Conservation (phyloP, 2,329 filamentous ascomycete genomes). For the Paecilomyces formosus region DNA sequence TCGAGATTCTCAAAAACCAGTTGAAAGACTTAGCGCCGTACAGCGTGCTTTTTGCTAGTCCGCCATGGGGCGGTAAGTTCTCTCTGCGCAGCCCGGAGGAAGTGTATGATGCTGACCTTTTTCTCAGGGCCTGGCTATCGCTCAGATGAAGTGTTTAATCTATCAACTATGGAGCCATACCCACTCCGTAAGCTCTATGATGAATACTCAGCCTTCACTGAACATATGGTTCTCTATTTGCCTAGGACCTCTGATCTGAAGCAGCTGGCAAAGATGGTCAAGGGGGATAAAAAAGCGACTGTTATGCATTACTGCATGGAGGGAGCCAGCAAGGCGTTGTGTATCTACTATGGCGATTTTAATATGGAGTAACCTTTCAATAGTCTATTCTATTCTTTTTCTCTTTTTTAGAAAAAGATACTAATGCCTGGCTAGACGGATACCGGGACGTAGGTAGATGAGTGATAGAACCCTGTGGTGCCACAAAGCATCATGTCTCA, state of each 20-base stretch:
- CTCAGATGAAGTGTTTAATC: conserved; percentile 66
- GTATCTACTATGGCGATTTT: conserved; percentile 52
- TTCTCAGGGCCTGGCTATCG: conserved; percentile 54
- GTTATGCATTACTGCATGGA: conserved; percentile 88
- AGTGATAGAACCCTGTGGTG: not conserved
- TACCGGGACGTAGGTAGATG: not conserved
- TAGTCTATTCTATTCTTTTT: not conserved
- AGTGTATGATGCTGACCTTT: conserved; percentile 3
- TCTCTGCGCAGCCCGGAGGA: not conserved
- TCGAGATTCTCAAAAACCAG: conserved; percentile 56
- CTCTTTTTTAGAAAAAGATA: no score
- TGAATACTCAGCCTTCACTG: conserved; percentile 48
- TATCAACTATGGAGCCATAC: conserved; percentile 85
- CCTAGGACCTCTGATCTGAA: conserved; percentile 77
- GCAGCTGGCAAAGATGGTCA: conserved; percentile 58
- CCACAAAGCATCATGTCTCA: not conserved
- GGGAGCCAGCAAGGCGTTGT: conserved; percentile 73
- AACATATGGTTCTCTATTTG: conserved; percentile 65
- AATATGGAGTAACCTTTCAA: conserved; percentile 20
- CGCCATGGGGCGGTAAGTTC: conserved; percentile 62
- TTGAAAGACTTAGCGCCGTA: conserved; percentile 43
- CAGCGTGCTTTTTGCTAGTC: conserved; percentile 61
- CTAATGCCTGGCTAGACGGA: not conserved
- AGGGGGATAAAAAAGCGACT: conserved; percentile 52
- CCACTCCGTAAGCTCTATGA: conserved; percentile 56